Percentiles rank a stretch among this genome's conserved stretches.
phyloP scores from a whole-genome alignment of 1,284 basidiomycete genomes.

The Coniophora puteana region DNA sequence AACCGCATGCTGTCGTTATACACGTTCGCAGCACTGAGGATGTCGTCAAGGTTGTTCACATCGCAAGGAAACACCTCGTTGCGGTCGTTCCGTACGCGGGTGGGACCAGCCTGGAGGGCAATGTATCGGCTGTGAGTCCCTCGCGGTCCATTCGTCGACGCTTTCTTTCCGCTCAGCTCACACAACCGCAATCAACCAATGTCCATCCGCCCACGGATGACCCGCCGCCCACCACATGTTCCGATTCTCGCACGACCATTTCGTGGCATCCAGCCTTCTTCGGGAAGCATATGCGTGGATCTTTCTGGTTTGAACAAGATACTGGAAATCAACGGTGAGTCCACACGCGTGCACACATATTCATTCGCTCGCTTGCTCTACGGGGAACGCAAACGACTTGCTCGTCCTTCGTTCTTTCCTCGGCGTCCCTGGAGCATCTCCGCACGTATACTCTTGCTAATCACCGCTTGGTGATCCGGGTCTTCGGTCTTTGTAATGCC shows the following conservation, averaged over 20 bases:
- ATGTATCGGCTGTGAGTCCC: constrained; percentile 49
- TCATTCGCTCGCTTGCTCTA: constrained; percentile 6
- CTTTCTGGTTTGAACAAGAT: constrained; percentile 82
- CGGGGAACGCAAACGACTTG: no score
- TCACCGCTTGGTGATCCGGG: no score
- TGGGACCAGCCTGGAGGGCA: constrained; percentile 64
- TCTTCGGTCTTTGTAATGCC: no score
- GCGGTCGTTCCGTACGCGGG: constrained; percentile 66
- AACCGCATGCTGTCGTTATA: constrained; percentile 44
- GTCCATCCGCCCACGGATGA: no score
- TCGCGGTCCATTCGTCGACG: no score
- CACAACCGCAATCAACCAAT: no score
- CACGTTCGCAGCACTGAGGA: constrained; percentile 56
- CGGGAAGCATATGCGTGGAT: constrained; percentile 80
- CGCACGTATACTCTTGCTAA: no score
- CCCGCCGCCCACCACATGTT: no score
- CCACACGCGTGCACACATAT: not conserved
- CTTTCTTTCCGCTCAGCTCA: no score
- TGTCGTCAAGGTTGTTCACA: constrained; percentile 62
- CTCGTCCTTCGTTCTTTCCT: no score
- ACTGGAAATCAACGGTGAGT: constrained; percentile 63
- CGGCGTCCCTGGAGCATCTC: no score
- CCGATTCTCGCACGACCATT: no score
- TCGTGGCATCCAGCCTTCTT: constrained; percentile 46
- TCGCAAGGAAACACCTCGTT: constrained; percentile 56